Evolutionary conservation across 2,329 filamentous ascomycete species (phyloP), one percentile per base, ranked within the genome.

Genomic region (Penicillium sp.): DNA sequence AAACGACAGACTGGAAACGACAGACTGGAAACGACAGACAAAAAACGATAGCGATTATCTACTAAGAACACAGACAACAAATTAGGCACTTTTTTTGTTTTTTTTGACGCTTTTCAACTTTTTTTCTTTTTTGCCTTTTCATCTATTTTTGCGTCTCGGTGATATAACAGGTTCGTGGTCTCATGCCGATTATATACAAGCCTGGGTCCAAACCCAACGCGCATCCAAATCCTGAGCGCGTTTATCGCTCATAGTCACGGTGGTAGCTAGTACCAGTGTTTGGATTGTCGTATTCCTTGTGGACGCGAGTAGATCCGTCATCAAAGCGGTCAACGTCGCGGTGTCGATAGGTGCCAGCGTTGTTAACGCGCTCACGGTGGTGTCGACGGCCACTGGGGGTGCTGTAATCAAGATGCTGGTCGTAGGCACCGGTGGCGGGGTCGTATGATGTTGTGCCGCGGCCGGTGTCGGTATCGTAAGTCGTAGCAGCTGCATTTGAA

Each of bases 181-280:
- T 60, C 60, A 57, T 65, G 27, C 43, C 58, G 27, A 7, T 44
- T 57, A 57, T 54, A 45, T 49, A 61, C 45, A 56, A 58, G 25
- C 51, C 23, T 54, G 38, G 47, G 59, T 49, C 41, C 41, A 52
- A 38, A 45, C 42, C 50, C 43, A 64, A 51, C 19, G 33, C 49
- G 23, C 21, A 39, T 49, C 13, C 31, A 33, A 33, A 33, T 15
- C 12, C 13, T 17, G 33, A 23, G 19, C 25, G 15, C 21, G 15
- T 13, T 49, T 23, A 29, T 49, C 59, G 61, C 57, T 73, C 70
- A 60, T 70, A 72, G 51, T 73, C 71, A 23, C 70, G 64, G 43
- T 72, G 69, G 57, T 72, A 72, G 52, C 65, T 69, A 38, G 69
- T 73, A 48, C 70, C 69, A 3, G 69, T 73, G 53, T 72, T 73